Evolutionary conservation across 2,329 filamentous ascomycete genomes (phyloP).

Genomic region (Coniochaeta sp.): DNA sequence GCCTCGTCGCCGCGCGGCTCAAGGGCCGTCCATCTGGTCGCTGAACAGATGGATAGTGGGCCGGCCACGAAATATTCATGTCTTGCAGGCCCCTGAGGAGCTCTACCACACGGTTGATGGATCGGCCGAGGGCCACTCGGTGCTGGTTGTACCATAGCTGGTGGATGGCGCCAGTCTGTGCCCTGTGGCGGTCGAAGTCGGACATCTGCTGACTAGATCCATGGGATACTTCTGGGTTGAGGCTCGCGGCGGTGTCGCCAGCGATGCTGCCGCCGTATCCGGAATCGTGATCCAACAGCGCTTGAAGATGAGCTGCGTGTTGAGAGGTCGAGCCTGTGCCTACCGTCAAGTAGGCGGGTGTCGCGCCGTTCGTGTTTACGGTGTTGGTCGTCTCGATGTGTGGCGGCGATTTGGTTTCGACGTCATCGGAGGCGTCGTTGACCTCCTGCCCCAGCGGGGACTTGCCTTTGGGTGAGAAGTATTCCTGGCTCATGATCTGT

Average conservation of each 20-base stretch:
- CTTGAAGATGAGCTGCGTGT: constrained; percentile 73
- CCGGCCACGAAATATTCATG: constrained; percentile 88
- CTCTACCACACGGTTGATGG: constrained; percentile 81
- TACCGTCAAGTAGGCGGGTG: constrained; percentile 69
- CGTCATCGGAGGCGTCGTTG: constrained; percentile 16
- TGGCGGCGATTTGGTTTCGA: not conserved
- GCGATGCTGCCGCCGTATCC: constrained; percentile 80
- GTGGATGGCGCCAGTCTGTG: constrained; percentile 76
- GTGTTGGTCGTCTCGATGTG: constrained; percentile 15
- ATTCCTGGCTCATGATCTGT: constrained; percentile 50
- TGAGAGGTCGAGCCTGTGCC: constrained; percentile 75
- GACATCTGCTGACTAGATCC: constrained; percentile 15
- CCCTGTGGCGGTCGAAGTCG: constrained; percentile 56
- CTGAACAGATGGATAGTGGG: constrained; percentile 85
- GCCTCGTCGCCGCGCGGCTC: constrained; percentile 46
- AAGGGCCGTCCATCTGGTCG: constrained; percentile 39
- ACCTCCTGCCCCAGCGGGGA: constrained; percentile 25
- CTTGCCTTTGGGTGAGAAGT: constrained; percentile 49
- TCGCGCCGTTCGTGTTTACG: constrained; percentile 7
- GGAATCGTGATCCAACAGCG: constrained; percentile 78
- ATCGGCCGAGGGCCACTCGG: constrained; percentile 74
- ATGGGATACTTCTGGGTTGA: constrained; percentile 10
- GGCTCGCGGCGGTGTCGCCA: constrained; percentile 46
- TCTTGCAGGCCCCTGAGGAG: constrained; percentile 76
- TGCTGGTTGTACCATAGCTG: constrained; percentile 96